Base-by-base conservation (phyloP, 2,329 filamentous ascomycete species). In the Simplicillium sp. region DNA sequence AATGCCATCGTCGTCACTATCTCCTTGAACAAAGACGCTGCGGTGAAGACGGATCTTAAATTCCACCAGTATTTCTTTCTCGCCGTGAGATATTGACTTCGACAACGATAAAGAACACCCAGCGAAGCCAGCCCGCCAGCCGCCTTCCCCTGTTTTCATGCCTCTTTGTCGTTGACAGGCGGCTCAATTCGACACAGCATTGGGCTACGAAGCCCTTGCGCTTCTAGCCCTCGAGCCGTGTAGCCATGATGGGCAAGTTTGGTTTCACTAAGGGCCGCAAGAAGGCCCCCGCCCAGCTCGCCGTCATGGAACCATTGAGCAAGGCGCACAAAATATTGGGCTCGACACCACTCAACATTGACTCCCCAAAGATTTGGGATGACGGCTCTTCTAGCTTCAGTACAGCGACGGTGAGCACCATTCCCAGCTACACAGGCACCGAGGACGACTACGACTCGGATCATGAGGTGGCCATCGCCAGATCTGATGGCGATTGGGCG, bases 321-420 rank as follows among this genome's bases (percentile, higher is more conserved):
- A 75, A 75, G 51, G 71, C 67, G 2, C 70, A 73, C 48, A 69
- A 66, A 48, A 62, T 75, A 13, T 53, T 75, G 32, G 72, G 71
- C 17, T 64, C 65, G 4, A 60, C 63, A 18, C 64, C 65, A 6
- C 58, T 71, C 49, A 68, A 58, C 47, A 58, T 65, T 44, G 66
- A 69, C 45, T 54, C 61, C 8, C 48, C 56, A 4, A 47, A 54
- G 32, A 47, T 49, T 33, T 72, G 70, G 67, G 68, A 73, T 39
- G 52, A 59, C 7, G 50, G 50, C 13, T 71, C 69, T 3, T 62
- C 54, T 29, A 63, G 57, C 33, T 68, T 71, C 47, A 70, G 64
- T 52, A 61, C 62, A 29, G 49, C 60, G 42, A 61, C 66, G 8
- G 68, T 71, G 44, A 67, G 59, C 45, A 63, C 55, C n/a, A 47